phyloP scores from a whole-genome alignment of 805 yeast species.

The Saturnispora halmiae region DNA sequence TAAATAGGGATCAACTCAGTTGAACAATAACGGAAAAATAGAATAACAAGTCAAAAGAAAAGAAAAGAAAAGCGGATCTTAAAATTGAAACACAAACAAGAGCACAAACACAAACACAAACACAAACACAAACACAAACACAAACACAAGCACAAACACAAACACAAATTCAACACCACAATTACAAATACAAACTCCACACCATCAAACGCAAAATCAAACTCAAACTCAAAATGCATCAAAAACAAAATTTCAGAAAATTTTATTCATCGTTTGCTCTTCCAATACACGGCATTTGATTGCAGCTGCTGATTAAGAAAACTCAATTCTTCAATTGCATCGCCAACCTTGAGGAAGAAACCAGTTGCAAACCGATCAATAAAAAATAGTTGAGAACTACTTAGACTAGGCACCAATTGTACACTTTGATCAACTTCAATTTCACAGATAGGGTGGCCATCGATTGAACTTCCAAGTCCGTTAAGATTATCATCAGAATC shows the following conservation, averaged over 20 bases:
- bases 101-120: no score
- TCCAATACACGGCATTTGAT: slow-evolving; percentile 53
- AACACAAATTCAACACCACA: no score
- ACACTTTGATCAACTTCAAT: slow-evolving; percentile 37
- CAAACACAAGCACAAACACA: no score
- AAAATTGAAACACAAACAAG: no score
- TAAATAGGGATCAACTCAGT: neutral
- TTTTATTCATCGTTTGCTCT: slow-evolving; percentile 7
- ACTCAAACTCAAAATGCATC: no score
- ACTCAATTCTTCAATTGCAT: slow-evolving; percentile 49
- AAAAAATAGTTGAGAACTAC: slow-evolving; percentile 73
- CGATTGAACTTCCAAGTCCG: slow-evolving; percentile 6
- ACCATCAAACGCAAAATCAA: no score
- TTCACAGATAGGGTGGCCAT: slow-evolving; percentile 14
- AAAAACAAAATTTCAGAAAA: no score
- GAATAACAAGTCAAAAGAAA: no score
- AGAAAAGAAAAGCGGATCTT: no score
- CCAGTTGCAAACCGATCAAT: slow-evolving; percentile 73
- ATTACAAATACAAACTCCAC: no score
- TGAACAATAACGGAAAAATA: no score
- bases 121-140: no score
- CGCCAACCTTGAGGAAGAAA: slow-evolving; percentile 57
- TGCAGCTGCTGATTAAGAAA: slow-evolving; percentile 47
- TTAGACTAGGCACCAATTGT: slow-evolving; percentile 39
- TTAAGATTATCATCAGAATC: slow-evolving; percentile 6